These are phyloP conservation scores for Claviceps purpurea DNA, from an alignment of 2,329 filamentous ascomycete genomes.

Conservation along the genomic window DNA sequence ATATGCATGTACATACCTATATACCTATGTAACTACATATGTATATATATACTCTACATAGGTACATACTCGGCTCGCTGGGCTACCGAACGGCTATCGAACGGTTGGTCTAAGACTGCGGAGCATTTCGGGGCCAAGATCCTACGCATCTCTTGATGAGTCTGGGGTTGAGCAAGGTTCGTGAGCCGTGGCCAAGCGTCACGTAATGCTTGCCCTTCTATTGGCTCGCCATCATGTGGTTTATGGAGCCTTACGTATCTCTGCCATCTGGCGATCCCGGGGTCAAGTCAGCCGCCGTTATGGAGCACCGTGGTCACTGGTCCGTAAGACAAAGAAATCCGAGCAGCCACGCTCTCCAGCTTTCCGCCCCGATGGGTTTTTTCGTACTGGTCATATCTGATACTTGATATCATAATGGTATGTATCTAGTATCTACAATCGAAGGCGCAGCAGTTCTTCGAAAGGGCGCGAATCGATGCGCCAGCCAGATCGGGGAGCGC, in stretches of 20 bases:
- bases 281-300: slow-evolving; percentile 1
- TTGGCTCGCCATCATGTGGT: slow-evolving; percentile 7
- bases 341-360: background rate
- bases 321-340: slow-evolving; percentile 1
- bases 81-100: background rate
- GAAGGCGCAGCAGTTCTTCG: background rate
- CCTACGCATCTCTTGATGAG: background rate
- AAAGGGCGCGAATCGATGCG: too few relatives aligned
- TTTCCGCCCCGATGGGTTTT: background rate
- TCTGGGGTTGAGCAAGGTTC: slow-evolving; percentile 1
- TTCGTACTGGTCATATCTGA: background rate
- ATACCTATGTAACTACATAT: background rate
- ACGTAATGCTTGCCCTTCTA: slow-evolving; percentile 6
- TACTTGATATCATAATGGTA: background rate
- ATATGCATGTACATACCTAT: background rate
- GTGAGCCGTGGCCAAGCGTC: background rate
- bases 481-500: too few relatives aligned
- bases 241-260: slow-evolving; percentile 1
- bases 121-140: background rate
- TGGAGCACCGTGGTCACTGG: too few relatives aligned
- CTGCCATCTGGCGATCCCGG: background rate
- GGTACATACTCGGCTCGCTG: background rate
- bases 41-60: too few relatives aligned
- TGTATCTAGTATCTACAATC: background rate
- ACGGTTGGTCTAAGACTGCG: background rate